A percentile compares a stretch with the other conserved stretches of the same genome.
phyloP scores from a whole-genome alignment of 805 yeast species.

The Lipomyces starkeyi region DNA sequence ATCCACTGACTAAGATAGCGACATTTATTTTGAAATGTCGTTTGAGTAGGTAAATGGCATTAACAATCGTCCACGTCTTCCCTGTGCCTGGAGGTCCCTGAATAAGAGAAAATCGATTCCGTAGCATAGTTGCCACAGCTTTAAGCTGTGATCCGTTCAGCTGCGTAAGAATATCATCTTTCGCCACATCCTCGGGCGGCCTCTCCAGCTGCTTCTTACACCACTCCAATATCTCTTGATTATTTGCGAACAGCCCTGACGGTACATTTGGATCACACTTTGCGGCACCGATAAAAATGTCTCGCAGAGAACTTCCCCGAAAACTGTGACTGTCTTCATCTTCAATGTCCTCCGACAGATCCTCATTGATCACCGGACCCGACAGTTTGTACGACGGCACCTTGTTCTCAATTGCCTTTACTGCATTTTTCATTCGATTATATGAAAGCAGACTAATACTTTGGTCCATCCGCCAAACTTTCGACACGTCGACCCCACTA shows the following conservation, averaged over 20 bases:
- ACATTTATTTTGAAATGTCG: not conserved
- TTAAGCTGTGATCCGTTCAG: slow-evolving; percentile 7
- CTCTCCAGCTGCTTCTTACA: slow-evolving; percentile 6
- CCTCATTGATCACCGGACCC: not conserved
- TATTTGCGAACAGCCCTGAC: slow-evolving; percentile 8
- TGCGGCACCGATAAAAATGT: slow-evolving; percentile 4
- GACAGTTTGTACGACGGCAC: not conserved
- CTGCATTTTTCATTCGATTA: slow-evolving; percentile 2
- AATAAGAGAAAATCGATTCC: slow-evolving; percentile 7
- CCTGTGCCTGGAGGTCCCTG: slow-evolving; percentile 52
- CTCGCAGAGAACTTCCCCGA: not conserved
- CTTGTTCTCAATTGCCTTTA: not conserved
- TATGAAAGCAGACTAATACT: not conserved
- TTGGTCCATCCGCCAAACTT: not conserved
- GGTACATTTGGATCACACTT: not conserved
- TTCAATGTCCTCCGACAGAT: not conserved
- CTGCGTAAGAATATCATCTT: not conserved
- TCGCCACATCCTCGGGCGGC: not conserved
- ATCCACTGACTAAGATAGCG: slow-evolving; percentile 4
- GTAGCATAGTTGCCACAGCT: slow-evolving; percentile 5
- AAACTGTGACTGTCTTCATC: slow-evolving; percentile 1
- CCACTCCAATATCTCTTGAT: slow-evolving; percentile 3
- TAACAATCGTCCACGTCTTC: slow-evolving; percentile 91
- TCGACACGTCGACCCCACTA: not conserved
- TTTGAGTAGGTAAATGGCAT: not conserved